These are phyloP conservation scores for Hypoxylon intermedium DNA, from an alignment of 495 filamentous ascomycete genomes.

Conservation along the genomic window DNA sequence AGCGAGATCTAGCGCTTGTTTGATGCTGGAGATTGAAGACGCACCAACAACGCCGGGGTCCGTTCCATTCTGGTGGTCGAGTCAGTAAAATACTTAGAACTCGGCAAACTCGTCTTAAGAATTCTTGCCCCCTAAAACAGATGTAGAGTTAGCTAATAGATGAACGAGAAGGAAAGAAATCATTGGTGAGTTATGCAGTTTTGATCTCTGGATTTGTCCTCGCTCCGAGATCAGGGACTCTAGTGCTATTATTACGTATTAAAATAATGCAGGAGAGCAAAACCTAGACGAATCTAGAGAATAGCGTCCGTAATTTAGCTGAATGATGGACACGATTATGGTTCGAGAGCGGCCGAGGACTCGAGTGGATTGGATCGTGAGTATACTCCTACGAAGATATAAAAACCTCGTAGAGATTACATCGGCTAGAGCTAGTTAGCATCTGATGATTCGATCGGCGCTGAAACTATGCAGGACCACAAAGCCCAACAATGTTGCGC, in stretches of 20 bases:
- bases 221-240: slow-evolving; percentile 19
- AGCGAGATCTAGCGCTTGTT: slow-evolving; percentile 8
- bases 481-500: slow-evolving; percentile 9
- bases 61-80: not conserved
- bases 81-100: not conserved
- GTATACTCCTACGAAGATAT: slow-evolving; percentile 8
- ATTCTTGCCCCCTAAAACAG: not conserved
- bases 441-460: slow-evolving; percentile 14
- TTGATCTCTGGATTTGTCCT: slow-evolving; percentile 8
- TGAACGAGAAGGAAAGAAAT: not conserved
- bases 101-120: not conserved
- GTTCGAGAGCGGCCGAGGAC: slow-evolving; percentile 23
- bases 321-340: slow-evolving; percentile 6
- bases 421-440: slow-evolving; percentile 23
- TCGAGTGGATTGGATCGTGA: slow-evolving; percentile 25
- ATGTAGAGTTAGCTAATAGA: slow-evolving; percentile 3
- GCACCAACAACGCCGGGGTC: not conserved
- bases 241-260: slow-evolving; percentile 30
- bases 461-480: not conserved
- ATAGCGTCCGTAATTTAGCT: slow-evolving; percentile 25
- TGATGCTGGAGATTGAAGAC: slow-evolving; percentile 6
- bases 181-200: not conserved
- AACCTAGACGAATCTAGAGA: slow-evolving; percentile 14
- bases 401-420: slow-evolving; percentile 6
- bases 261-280: slow-evolving; percentile 17